Percentiles rank a stretch among this genome's conserved stretches.
Conservation (phyloP, 2,329 filamentous ascomycete genomes). For the Beauveria asiatica region DNA sequence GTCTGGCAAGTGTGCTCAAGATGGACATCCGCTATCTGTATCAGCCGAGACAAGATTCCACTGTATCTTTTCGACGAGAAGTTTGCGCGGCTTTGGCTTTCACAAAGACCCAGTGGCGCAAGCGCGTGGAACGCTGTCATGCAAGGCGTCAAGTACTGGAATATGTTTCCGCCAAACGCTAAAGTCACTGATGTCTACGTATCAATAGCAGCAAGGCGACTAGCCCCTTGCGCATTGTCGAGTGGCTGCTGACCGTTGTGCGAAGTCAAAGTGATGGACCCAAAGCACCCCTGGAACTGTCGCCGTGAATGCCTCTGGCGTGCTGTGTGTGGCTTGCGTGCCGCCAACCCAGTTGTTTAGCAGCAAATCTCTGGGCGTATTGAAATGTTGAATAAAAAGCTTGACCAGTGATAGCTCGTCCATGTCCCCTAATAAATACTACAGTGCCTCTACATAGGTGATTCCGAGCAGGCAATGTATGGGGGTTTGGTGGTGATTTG, state of each 20-base stretch:
- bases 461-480: background rate
- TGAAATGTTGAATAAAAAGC: too few species aligned
- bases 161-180: too few species aligned
- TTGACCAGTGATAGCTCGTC: too few species aligned
- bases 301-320: constrained; percentile 58
- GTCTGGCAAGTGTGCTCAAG: too few species aligned
- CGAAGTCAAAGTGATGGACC: constrained; percentile 42
- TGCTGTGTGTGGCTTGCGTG: constrained; percentile 83
- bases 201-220: too few species aligned
- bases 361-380: constrained; percentile 28
- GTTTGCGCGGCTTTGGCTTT: constrained; percentile 45
- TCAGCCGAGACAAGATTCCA: constrained; percentile 43
- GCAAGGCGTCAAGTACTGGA: too few species aligned
- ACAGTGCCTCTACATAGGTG: too few species aligned
- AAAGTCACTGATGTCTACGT: too few species aligned
- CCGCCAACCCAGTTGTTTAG: constrained; percentile 52
- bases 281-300: constrained; percentile 76
- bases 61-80: constrained; percentile 84
- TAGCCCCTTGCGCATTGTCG: too few species aligned
- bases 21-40: constrained; percentile 64
- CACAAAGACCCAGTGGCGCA: background rate
- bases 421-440: too few species aligned
- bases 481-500: too few species aligned
- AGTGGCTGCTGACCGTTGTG: too few species aligned
- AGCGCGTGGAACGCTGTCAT: background rate